Conservation (phyloP, 2,329 filamentous ascomycete species). For the Talaromyces amestolkiae region DNA sequence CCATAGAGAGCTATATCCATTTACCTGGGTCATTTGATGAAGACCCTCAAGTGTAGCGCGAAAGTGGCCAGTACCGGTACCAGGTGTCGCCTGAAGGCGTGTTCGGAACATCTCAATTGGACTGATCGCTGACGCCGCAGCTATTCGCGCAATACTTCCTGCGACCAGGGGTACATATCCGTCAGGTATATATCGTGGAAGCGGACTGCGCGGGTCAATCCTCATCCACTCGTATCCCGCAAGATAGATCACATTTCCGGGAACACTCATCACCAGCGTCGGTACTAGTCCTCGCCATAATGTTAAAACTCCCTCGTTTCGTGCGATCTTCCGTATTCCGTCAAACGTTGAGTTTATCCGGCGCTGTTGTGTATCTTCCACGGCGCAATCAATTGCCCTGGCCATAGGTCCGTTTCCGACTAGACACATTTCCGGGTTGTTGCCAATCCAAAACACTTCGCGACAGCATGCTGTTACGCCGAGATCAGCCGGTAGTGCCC, state of each 20-base stretch:
- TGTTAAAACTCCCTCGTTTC: constrained; percentile 81
- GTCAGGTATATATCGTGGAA: constrained; percentile 63
- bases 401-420: constrained; percentile 48
- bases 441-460: constrained; percentile 94
- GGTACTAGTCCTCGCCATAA: constrained; percentile 94
- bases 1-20: constrained; percentile 84
- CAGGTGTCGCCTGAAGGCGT: constrained; percentile 75
- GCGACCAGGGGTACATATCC: constrained; percentile 76
- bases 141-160: constrained; percentile 71
- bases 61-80: constrained; percentile 63
- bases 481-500: constrained; percentile 74
- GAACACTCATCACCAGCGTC: constrained; percentile 88
- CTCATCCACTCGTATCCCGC: constrained; percentile 96
- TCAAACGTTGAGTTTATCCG: constrained; percentile 90
- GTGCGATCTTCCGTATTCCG: constrained; percentile 87
- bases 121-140: constrained; percentile 79
- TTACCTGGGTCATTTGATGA: constrained; percentile 70
- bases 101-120: constrained; percentile 95
- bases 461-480: constrained; percentile 93
- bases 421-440: constrained; percentile 76
- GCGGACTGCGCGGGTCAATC: constrained; percentile 68
- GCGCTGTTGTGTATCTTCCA: constrained; percentile 78
- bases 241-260: constrained; percentile 97
- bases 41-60: constrained; percentile 74
- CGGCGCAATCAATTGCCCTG: constrained; percentile 68